Base-by-base conservation (phyloP, 352 stramenopile species). In the Paralagenidium karlingii region DNA sequence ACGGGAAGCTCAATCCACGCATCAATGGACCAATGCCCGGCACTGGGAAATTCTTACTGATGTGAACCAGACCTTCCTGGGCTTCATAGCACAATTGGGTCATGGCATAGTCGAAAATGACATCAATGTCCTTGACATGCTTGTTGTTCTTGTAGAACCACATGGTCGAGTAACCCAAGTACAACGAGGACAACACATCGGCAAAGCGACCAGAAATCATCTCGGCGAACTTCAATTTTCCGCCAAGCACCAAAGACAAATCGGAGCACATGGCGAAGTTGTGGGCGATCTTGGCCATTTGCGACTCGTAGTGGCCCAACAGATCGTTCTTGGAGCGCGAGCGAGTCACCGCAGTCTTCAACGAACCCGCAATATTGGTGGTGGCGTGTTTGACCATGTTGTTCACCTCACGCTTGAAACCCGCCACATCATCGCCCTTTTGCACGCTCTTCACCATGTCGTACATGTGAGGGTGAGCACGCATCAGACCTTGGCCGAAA, bases 191-290 rank as follows among this genome's bases (percentile, higher is more conserved):
- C 49, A 99, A 88, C 10, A 96, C 91, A 68, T 99, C 95, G 0
- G 94, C 82, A 48, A 98, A 95, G 27, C 95, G 76, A 19, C 95
- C 95, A 55, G 94, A 97, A 24, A 98, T 74, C 67, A 98, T 95
- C 60, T 99, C 95, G 37, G 96, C 93, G 58, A 98, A 98, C 68
- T 99, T 99, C 22, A 99, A 74, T 51, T 96, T 94, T 34, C 95
- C 95, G 29, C 95, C 95, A 36, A 99, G 75, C 47, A 96, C 94
- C 24, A 99, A 82, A 47, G 92, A 91, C 12, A 99, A 51, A 58
- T 99, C 94, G 1, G 91, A 75, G 28, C 78, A 95, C 49, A 97
- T 67, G 15, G 95, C 95, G 68, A 99, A 99, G 63, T 98, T 98
- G 48, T 94, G 88, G 20, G 87, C 77, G 18, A 99, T 68, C 48